Conservation (phyloP, 306 rosid genomes). For the Acacia acuminata region DNA sequence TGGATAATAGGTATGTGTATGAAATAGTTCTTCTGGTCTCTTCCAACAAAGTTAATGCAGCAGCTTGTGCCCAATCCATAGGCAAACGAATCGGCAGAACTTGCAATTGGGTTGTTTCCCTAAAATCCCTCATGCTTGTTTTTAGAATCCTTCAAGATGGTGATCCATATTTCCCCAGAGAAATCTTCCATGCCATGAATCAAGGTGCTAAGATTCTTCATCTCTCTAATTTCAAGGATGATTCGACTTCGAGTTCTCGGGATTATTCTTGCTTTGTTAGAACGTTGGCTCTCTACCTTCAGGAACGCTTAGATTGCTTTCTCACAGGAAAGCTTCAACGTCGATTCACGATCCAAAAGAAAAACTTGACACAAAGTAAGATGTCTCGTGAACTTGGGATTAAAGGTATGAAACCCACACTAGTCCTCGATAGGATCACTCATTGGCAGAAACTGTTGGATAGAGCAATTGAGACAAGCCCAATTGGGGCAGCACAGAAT, state of each 20-base stretch:
- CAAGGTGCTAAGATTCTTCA: constrained; percentile 75
- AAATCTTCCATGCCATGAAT: constrained; percentile 77
- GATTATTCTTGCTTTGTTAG: constrained; percentile 72
- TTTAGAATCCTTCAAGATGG: constrained; percentile 79
- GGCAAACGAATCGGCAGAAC: constrained; percentile 64
- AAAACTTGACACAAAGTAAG: background rate
- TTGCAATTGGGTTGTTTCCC: constrained; percentile 72
- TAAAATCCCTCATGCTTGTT: constrained; percentile 76
- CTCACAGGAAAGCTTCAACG: constrained; percentile 82
- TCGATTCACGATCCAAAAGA: constrained; percentile 35
- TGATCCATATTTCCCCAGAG: constrained; percentile 73
- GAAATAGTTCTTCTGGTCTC: constrained; percentile 60
- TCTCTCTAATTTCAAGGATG: constrained; percentile 69
- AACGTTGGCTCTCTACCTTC: constrained; percentile 74
- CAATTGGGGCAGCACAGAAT: constrained; percentile 59
- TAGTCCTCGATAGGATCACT: constrained; percentile 56
- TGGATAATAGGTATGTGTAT: constrained; percentile 60
- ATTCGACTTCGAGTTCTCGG: constrained; percentile 73
- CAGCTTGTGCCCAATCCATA: constrained; percentile 65
- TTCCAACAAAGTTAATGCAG: constrained; percentile 53
- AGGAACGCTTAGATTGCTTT: constrained; percentile 76
- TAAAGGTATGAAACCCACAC: constrained; percentile 64
- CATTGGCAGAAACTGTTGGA: constrained; percentile 79
- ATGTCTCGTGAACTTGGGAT: constrained; percentile 42
- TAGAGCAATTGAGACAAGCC: constrained; percentile 61